A percentile compares a stretch with the other conserved stretches of the same genome.
Evolutionary conservation across 2,329 filamentous ascomycete species (phyloP).

Genomic region (Diatrype stigma): DNA sequence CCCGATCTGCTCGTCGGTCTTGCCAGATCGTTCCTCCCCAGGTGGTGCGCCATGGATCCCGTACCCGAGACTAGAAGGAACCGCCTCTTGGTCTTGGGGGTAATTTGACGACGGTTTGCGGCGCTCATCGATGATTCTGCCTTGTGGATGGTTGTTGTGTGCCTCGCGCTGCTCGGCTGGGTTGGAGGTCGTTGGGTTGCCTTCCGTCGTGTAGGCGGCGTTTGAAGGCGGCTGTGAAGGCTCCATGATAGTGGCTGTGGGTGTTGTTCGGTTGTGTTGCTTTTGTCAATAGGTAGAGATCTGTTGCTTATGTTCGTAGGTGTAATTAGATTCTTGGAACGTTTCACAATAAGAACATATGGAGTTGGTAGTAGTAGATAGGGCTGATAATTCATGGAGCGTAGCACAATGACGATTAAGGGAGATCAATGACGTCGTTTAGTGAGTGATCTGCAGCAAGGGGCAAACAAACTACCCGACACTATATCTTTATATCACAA

Average conservation of each 20-base stretch:
- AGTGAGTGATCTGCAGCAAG: background rate
- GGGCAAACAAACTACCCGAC: background rate
- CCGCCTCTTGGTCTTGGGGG: slow-evolving; percentile 13
- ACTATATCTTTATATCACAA: no score
- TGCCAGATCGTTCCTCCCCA: slow-evolving; percentile 19
- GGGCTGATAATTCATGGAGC: background rate
- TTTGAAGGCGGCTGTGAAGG: slow-evolving; percentile 22
- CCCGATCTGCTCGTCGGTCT: slow-evolving; percentile 16
- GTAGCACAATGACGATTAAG: background rate
- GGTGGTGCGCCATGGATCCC: slow-evolving; percentile 21
- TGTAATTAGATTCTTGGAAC: no score
- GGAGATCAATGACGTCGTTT: background rate
- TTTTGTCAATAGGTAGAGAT: no score
- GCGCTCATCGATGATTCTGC: slow-evolving; percentile 15
- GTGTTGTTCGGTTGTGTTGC: background rate
- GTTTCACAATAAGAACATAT: no score
- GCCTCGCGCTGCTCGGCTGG: slow-evolving; percentile 18
- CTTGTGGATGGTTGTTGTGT: slow-evolving; percentile 10
- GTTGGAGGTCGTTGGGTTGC: slow-evolving; percentile 22
- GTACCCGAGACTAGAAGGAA: slow-evolving; percentile 22
- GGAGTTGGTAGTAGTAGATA: background rate
- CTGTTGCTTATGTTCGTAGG: no score
- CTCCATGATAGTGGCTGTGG: slow-evolving; percentile 14
- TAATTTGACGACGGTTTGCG: slow-evolving; percentile 12
- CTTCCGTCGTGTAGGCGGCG: slow-evolving; percentile 21